These are phyloP conservation scores for Alternaria arborescens DNA, from an alignment of 2,329 filamentous ascomycete genomes.

Conservation along the genomic window DNA sequence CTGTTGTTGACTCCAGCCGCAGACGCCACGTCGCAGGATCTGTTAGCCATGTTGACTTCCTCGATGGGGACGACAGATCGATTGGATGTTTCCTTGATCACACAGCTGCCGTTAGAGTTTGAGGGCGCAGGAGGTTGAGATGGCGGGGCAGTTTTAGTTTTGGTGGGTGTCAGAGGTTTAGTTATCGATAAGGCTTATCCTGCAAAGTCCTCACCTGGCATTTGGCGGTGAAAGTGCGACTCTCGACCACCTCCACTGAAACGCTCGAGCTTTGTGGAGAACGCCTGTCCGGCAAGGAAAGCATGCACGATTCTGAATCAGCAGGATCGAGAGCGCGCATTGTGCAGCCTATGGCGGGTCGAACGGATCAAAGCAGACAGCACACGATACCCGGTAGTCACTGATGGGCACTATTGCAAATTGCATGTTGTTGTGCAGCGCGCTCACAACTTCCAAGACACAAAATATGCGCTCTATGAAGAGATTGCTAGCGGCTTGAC, in stretches of 20 bases:
- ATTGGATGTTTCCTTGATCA: constrained; percentile 17
- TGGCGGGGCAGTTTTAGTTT: constrained; percentile 14
- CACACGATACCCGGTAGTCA: not conserved
- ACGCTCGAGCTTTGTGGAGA: constrained; percentile 29
- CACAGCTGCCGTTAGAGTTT: constrained; percentile 18
- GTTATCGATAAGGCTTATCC: constrained; percentile 19
- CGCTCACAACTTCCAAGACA: not conserved
- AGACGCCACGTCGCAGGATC: constrained; percentile 25
- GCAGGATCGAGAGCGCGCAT: constrained; percentile 4
- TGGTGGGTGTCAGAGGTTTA: not conserved
- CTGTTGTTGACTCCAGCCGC: constrained; percentile 9
- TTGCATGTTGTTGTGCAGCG: constrained; percentile 12
- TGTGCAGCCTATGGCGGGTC: constrained; percentile 9
- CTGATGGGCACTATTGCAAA: not conserved
- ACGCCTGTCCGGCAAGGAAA: constrained; percentile 13
- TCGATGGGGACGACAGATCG: constrained; percentile 4
- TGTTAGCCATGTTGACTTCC: constrained; percentile 16
- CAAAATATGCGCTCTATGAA: constrained; percentile 9
- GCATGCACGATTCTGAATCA: constrained; percentile 19
- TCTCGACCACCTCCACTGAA: constrained; percentile 17
- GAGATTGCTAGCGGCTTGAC: constrained; percentile 16
- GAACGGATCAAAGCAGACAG: constrained; percentile 3
- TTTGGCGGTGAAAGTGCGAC: constrained; percentile 29
- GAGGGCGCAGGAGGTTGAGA: constrained; percentile 14
- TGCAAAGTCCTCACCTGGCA: constrained; percentile 1